Evolutionary conservation across 331 rosid genomes (phyloP).

Genomic region (Telfairia occidentalis): DNA sequence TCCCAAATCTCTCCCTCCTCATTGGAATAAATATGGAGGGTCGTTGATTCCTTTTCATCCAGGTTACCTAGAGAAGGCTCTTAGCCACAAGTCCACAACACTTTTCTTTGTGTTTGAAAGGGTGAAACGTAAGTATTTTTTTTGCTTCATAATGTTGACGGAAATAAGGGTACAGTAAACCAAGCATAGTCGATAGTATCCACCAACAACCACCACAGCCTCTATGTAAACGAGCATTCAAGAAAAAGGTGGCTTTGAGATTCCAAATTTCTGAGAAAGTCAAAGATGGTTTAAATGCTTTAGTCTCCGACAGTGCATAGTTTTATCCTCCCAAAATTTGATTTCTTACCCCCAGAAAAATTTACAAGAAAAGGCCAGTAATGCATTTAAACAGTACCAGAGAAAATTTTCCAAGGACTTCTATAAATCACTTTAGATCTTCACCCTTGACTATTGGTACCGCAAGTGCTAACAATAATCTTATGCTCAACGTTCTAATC

Average conservation of each 20-base stretch:
- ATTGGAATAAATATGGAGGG: neutral
- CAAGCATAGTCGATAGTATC: neutral
- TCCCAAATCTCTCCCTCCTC: neutral
- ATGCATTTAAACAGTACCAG: neutral
- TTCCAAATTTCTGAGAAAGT: neutral
- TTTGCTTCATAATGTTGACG: neutral
- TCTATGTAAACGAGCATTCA: neutral
- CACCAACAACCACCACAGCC: neutral
- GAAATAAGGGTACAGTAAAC: neutral
- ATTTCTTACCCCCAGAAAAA: neutral
- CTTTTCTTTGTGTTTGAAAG: neutral
- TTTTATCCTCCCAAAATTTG: neutral
- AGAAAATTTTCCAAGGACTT: neutral
- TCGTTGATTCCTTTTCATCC: neutral
- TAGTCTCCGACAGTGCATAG: neutral
- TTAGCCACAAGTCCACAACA: neutral
- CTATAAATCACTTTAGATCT: neutral
- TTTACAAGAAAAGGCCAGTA: neutral
- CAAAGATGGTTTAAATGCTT: neutral
- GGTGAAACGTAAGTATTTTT: neutral
- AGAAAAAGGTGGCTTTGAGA: neutral
- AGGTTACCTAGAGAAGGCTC: neutral
- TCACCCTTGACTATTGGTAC: neutral
- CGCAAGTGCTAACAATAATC: neutral
- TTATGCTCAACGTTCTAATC: neutral